Conservation (phyloP, 495 filamentous ascomycete genomes). For the Trichoderma parareesei region DNA sequence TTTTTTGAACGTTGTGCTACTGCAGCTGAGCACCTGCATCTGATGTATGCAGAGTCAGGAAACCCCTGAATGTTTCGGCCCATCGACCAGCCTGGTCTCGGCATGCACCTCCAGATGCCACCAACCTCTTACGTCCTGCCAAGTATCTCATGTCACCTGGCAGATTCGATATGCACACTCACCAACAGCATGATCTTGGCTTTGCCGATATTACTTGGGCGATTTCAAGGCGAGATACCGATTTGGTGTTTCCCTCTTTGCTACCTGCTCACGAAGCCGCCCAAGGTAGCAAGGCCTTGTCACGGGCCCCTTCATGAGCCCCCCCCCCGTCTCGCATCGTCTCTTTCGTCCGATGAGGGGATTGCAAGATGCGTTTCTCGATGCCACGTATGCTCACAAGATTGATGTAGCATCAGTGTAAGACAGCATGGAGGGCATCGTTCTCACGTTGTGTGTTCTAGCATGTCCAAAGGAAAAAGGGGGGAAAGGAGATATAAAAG, state of each 20-base stretch:
- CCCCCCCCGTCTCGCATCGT: not conserved
- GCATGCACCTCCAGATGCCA: not conserved
- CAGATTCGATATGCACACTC: too few relatives aligned
- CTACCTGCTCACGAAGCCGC: not conserved
- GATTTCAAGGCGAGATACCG: too few relatives aligned
- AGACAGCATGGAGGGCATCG: not conserved
- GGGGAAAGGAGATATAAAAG: not conserved
- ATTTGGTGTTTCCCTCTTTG: too few relatives aligned
- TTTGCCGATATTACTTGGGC: too few relatives aligned
- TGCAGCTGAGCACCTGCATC: not conserved
- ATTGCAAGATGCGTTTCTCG: not conserved
- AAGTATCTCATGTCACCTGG: not conserved
- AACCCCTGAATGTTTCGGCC: not conserved
- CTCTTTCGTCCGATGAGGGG: not conserved
- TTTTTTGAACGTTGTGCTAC: not conserved
- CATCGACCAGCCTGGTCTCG: not conserved
- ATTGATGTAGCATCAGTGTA: conserved; percentile 1
- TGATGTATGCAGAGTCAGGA: not conserved
- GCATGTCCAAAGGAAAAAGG: not conserved
- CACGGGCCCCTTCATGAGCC: not conserved
- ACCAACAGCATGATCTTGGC: too few relatives aligned
- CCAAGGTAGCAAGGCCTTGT: not conserved
- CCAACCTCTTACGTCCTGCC: not conserved
- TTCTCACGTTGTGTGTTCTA: not conserved
- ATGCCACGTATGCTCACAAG: not conserved